Evolutionary conservation across 1,284 basidiomycete species (phyloP), one percentile per base, ranked within the genome.

Genomic region (Sanghuangporus baumii): DNA sequence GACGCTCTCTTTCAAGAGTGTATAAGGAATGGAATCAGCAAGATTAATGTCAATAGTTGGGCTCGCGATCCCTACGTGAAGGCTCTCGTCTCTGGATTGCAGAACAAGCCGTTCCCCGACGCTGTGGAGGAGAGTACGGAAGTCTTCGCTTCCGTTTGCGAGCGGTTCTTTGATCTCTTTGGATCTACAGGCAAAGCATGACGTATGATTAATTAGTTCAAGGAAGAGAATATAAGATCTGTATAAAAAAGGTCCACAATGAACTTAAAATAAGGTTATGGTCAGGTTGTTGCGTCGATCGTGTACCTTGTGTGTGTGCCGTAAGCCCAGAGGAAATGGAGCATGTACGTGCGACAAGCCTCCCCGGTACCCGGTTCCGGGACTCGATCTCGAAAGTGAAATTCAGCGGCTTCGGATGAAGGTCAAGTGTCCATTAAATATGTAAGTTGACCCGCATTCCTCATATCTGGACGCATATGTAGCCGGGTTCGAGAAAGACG

Each of bases 31-130:
- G 80, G 80, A 8, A 74, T 81, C 8, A 78, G 74, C 69, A 81
- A 81, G 77, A 76, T 81, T 60, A 81, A 81, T 59, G 74, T 81
- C 61, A 81, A 81, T 66, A 76, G 75, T 63, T 80, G 78, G 78
- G 78, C 72, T 1, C 75, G 79, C 31, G 78, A 81, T 68, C 76
- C 75, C 6, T 81, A 81, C 61, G 75, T 73, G 2, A 75, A 76
- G 63, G 61, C 67, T 0, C 67, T 81, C 8, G 70, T 73, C 0
- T 70, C 73, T 50, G 71, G 67, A 0, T 67, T 79, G 23, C 67
- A 70, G 59, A 70, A 68, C 1, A 77, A 74, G 63, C 70, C 79
- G 0, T 79, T 81, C 67, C 80, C 79, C 1, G 78, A 80, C 6
- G 79, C 78, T 0, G 74, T 79, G 36, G 78, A 81, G 46, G 75